These are phyloP conservation scores for Gastroboletus turbinatus DNA, from an alignment of 1,284 basidiomycete genomes.

Conservation along the genomic window DNA sequence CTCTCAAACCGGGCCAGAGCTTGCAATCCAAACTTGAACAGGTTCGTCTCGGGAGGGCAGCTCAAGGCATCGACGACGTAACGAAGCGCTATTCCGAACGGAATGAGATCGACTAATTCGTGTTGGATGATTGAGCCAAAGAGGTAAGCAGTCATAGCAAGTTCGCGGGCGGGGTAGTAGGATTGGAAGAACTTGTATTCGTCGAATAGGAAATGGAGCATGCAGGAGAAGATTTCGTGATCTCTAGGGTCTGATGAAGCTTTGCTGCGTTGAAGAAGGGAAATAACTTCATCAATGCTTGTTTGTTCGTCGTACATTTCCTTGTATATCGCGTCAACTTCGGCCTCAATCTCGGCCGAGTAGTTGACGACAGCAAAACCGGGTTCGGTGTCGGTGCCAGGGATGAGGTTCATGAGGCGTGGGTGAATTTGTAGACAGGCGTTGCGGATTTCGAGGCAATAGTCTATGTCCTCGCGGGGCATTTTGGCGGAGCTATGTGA, in stretches of 20 bases:
- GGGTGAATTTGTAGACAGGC: slow-evolving; percentile 95
- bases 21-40: slow-evolving; percentile 95
- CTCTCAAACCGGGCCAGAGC: slow-evolving; percentile 88
- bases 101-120: slow-evolving; percentile 92
- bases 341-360: slow-evolving; percentile 84
- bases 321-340: slow-evolving; percentile 95
- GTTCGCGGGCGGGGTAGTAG: slow-evolving; percentile 90
- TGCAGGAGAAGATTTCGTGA: slow-evolving; percentile 97
- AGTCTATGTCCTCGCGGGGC: slow-evolving; percentile 79
- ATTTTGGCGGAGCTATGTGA: slow-evolving; percentile 58
- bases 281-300: slow-evolving; percentile 91
- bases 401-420: slow-evolving; percentile 93
- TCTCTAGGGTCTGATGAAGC: slow-evolving; percentile 82
- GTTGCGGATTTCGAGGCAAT: slow-evolving; percentile 91
- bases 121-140: slow-evolving; percentile 97
- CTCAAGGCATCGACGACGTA: slow-evolving; percentile 95
- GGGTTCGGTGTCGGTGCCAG: slow-evolving; percentile 86
- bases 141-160: slow-evolving; percentile 94
- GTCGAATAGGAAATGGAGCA: slow-evolving; percentile 99
- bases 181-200: slow-evolving; percentile 99
- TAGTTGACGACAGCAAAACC: slow-evolving; percentile 91
- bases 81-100: slow-evolving; percentile 95
- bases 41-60: slow-evolving; percentile 86
- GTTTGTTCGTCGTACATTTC: slow-evolving; percentile 97
- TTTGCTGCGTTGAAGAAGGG: slow-evolving; percentile 84